These are phyloP conservation scores for Vaccinium darrowii DNA, from an alignment of 148 eudicot genomes.

Conservation along the genomic window DNA sequence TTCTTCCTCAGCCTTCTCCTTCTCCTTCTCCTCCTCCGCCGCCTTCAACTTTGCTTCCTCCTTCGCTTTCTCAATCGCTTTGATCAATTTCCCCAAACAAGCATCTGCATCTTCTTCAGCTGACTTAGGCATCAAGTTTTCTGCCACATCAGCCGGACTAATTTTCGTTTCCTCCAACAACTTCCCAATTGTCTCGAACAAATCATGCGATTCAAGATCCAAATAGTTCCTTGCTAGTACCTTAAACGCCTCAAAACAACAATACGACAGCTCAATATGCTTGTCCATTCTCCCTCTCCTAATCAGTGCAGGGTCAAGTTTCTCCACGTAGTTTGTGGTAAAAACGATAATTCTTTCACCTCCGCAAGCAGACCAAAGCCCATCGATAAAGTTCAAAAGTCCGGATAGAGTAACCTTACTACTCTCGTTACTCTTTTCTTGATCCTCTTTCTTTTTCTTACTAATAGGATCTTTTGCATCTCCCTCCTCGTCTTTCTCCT, in stretches of 20 bases:
- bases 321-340: slow-evolving; percentile 51
- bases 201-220: slow-evolving; percentile 34
- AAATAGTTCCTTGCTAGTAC: slow-evolving; percentile 44
- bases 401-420: slow-evolving; percentile 37
- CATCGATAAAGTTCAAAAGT: slow-evolving; percentile 56
- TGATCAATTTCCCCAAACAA: slow-evolving; percentile 29
- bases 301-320: slow-evolving; percentile 54
- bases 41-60: slow-evolving; percentile 28
- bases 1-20: not conserved
- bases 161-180: slow-evolving; percentile 38
- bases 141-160: slow-evolving; percentile 59
- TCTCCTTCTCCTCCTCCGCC: slow-evolving; percentile 5
- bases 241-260: slow-evolving; percentile 46
- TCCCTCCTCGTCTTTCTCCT: not conserved
- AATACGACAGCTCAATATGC: slow-evolving; percentile 52
- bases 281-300: slow-evolving; percentile 55
- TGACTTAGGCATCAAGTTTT: slow-evolving; percentile 52
- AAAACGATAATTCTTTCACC: slow-evolving; percentile 49
- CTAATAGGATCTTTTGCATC: slow-evolving; percentile 10
- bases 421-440: slow-evolving; percentile 5
- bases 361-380: slow-evolving; percentile 59
- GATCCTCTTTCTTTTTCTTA: slow-evolving; percentile 10
- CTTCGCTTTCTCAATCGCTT: slow-evolving; percentile 25
- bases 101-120: slow-evolving; percentile 16
- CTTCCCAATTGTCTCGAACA: slow-evolving; percentile 24